Evolutionary conservation across 106 monocot genomes (phyloP), one percentile per base, ranked within the genome.

Genomic region (Dendrobium nobile): DNA sequence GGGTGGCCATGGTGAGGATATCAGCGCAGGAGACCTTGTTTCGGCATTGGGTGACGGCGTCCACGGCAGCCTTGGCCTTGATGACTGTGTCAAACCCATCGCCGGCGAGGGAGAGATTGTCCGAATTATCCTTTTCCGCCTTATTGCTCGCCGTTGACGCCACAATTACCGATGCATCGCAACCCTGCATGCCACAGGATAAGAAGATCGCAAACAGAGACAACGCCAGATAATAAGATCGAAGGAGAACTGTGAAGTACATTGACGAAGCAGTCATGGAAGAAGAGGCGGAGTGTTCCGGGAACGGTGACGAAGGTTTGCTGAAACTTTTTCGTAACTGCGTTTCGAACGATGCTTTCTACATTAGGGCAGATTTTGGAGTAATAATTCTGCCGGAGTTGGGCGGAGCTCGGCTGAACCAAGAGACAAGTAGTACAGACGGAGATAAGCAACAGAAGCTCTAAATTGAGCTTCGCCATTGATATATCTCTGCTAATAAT

Each of bases 1-100:
- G 54, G 13, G 97, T 73, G 17, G 94, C 97, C 77, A 97, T 85
- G 59, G 92, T 88, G 33, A 97, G 94, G 75, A 97, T 92, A 55
- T 97, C 97, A 20, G 97, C 94, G 59, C 97, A 94, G 2, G 97
- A 97, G n/a, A 97, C 97, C 85, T 89, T 90, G 82, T 92, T 92
- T 43, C 67, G 72, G 89, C 97, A 97, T 77, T 78, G 81, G 0
- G 94, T 79, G 24, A 88, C 86, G n/a, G 93, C 90, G 67, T 97
- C 97, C 1, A 97, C 90, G n/a, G 97, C 97, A 5, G 90, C 90
- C 85, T 91, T 97, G 4, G 97, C 97, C 78, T 86, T 88, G 86
- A 92, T 88, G 41, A 97, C 97, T 0, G 89, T 91, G 77, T 97
- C 97, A 74, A 93, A 96, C 0, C 93, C 96, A n/a, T 96, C 96